Conservation (phyloP, 129 eudicot species). For the Erigeron canadensis region DNA sequence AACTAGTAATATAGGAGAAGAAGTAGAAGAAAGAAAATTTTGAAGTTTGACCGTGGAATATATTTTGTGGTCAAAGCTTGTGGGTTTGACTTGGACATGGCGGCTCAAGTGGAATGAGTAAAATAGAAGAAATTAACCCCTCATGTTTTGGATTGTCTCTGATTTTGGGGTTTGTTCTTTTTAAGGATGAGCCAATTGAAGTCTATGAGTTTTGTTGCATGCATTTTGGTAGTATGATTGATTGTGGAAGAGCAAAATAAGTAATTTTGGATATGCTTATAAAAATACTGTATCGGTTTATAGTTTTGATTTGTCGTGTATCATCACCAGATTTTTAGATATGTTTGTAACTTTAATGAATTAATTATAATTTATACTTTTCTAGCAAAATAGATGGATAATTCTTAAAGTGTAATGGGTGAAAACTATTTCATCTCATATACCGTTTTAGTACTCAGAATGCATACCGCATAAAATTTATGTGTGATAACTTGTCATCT, state of each 20-base stretch:
- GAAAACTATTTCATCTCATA: too few species aligned
- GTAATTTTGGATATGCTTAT: too few species aligned
- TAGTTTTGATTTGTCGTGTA: too few species aligned
- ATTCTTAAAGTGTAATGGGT: too few species aligned
- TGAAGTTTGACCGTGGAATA: conserved; percentile 78
- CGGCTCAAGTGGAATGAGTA: conserved; percentile 49
- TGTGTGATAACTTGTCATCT: too few species aligned
- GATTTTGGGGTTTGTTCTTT: neutral
- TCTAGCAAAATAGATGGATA: too few species aligned
- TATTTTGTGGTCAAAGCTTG: conserved; percentile 59
- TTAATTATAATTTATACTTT: too few species aligned
- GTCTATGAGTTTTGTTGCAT: conserved; percentile 2
- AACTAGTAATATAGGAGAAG: conserved; percentile 23
- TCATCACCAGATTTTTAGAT: too few species aligned
- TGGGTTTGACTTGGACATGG: conserved; percentile 75
- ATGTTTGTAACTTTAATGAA: too few species aligned
- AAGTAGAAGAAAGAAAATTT: conserved; percentile 1
- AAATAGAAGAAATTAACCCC: conserved; percentile 8
- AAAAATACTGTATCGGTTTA: too few species aligned
- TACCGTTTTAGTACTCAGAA: too few species aligned
- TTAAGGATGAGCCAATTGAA: neutral
- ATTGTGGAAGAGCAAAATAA: neutral
- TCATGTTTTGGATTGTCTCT: neutral
- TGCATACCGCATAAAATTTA: too few species aligned
- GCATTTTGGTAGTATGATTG: neutral